Percentiles rank a stretch among this genome's conserved stretches.
Conservation (phyloP, 2,329 filamentous ascomycete species). For the Aspergillus sp. region DNA sequence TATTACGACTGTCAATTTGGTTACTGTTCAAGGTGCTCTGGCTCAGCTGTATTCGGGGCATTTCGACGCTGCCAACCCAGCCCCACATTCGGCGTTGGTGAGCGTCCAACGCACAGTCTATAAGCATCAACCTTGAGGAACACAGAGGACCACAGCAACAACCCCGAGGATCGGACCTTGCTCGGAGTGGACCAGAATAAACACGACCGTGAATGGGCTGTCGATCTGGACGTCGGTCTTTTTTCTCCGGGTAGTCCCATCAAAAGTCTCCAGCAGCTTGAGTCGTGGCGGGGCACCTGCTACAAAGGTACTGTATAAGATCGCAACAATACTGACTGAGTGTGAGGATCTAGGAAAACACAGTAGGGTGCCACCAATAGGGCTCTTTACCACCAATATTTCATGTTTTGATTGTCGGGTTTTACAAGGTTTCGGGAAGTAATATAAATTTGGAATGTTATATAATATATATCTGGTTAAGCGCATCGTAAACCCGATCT, state of each 20-base stretch:
- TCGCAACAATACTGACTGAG: neutral
- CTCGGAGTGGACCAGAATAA: neutral
- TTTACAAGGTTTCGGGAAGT: too few relatives aligned
- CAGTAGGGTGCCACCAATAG: neutral
- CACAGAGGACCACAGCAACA: neutral
- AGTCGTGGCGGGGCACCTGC: neutral
- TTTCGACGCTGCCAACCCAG: slow-evolving; percentile 1
- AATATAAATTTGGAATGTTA: too few relatives aligned
- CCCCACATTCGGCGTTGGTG: neutral
- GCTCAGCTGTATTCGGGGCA: neutral
- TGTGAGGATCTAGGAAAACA: neutral
- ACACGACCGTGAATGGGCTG: neutral
- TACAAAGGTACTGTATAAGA: neutral
- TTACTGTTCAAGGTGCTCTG: neutral
- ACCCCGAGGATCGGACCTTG: neutral
- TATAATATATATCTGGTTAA: too few relatives aligned
- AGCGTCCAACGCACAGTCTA: neutral
- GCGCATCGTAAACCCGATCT: too few relatives aligned
- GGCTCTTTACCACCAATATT: too few relatives aligned
- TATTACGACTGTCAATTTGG: neutral
- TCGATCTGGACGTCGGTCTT: neutral
- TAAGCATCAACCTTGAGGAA: neutral
- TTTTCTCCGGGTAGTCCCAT: neutral
- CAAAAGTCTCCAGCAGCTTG: neutral
- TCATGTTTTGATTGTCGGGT: too few relatives aligned